Percentiles rank a stretch among this genome's conserved stretches.
phyloP scores from a whole-genome alignment of 139 green algal genomes.

The Chlorella sp. region DNA sequence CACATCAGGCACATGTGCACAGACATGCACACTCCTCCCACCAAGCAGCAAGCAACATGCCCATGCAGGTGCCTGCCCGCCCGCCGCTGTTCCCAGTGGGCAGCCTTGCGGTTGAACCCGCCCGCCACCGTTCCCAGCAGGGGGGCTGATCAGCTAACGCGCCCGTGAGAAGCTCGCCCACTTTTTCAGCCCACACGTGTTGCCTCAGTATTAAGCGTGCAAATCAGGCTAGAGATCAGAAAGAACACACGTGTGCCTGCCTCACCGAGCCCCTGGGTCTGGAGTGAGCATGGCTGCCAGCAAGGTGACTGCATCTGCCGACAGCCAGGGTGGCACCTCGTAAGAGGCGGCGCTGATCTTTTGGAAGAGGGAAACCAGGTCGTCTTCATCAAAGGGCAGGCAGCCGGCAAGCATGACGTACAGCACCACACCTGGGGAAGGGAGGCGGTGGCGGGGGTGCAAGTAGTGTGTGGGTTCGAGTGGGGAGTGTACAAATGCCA shows the following conservation, averaged over 20 bases:
- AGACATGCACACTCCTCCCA: no score
- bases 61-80: no score
- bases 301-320: slow-evolving; percentile 26
- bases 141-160: no score
- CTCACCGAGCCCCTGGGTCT: slow-evolving; percentile 30
- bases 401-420: slow-evolving; percentile 60
- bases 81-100: no score
- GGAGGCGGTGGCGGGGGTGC: background rate
- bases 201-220: no score
- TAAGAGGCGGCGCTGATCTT: slow-evolving; percentile 56
- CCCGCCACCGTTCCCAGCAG: background rate
- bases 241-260: no score
- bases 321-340: slow-evolving; percentile 52
- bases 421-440: slow-evolving; percentile 49
- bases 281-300: slow-evolving; percentile 50
- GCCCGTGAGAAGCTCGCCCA: no score
- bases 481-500: background rate
- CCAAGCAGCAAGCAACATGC: no score
- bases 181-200: no score
- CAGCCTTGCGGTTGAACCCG: no score
- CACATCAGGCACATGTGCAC: background rate
- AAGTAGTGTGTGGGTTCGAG: background rate
- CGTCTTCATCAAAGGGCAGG: slow-evolving; percentile 68
- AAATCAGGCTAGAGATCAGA: no score
- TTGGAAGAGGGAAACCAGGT: slow-evolving; percentile 46